Base-by-base conservation (phyloP, 2,329 filamentous ascomycete species). In the Aureobasidium pullulans region DNA sequence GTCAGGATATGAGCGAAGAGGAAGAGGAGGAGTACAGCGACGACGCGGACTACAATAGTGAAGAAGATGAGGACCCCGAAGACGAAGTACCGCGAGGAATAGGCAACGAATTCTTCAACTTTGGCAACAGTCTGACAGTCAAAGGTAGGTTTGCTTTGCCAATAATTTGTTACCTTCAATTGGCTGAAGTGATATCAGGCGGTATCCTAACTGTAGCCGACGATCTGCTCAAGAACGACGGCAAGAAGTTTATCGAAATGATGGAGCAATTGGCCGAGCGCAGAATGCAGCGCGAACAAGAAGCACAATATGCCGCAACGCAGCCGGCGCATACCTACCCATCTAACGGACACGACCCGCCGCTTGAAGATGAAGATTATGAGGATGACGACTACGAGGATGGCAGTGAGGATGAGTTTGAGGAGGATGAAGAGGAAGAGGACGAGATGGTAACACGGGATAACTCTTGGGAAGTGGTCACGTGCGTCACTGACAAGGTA, bases 201-300 rank as follows among this genome's bases (percentile, higher is more conserved):
- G 95, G 94, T 72, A 96, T 99, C 75, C 85, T 99, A 72, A 99
- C 94, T 66, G 94, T 99, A 70, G 94, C 94, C 73, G 94, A 99
- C 79, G 94, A 99, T 76, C 81, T 99, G 65, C 83, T 99, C 64
- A 97, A 97, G 75, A 99, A 99, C 75, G 94, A 99, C 75, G 94
- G 94, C 69, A 96, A 96, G 75, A 96, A 96, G 71, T 99, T 99
- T 77, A 99, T 99, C 75, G 94, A 99, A 73, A 99, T 99, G 94
- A 99, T 99, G 94, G 94, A 99, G 74, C 93, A 97, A 77, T 83
- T 99, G 68, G 94, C 94, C 39, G 94, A 99, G 77, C 89, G 93
- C 68, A 85, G 94, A 68, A 96, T 99, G 93, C 90, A 92, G 70
- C 87, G 94, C 66, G 93, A 97, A 77, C 92, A 94, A 76, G 91